These are phyloP conservation scores for Ilex aquifolium DNA, from an alignment of 257 asterid genomes.

Conservation along the genomic window DNA sequence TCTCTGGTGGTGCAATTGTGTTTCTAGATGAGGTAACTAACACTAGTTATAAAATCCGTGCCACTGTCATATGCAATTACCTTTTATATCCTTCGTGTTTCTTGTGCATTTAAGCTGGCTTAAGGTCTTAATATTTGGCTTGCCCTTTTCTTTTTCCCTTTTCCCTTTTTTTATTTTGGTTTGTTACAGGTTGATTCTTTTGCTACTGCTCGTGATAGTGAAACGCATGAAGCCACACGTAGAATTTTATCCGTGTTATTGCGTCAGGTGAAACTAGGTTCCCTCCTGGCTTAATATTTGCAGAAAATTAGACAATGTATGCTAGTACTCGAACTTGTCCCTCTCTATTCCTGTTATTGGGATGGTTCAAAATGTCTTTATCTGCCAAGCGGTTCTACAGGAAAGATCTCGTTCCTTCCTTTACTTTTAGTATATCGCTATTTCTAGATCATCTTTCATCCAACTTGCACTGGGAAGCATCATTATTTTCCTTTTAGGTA, in stretches of 20 bases:
- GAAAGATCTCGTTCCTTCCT: no score
- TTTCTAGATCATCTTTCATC: no score
- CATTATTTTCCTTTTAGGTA: no score
- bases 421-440: no score
- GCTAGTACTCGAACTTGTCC: no score
- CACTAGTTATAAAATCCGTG: background rate
- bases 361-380: no score
- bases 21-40: constrained; percentile 87
- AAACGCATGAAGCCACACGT: constrained; percentile 93
- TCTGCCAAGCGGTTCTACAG: no score
- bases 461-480: no score
- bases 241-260: constrained; percentile 78
- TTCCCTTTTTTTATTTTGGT: constrained; percentile 2
- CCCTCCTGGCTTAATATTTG: no score
- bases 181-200: constrained; percentile 79
- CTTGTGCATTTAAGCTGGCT: background rate
- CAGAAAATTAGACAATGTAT: no score
- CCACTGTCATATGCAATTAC: background rate
- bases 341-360: no score
- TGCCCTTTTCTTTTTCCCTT: constrained; percentile 1
- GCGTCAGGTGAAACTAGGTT: constrained; percentile 56
- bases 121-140: background rate
- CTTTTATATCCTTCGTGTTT: background rate
- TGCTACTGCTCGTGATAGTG: constrained; percentile 90
- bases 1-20: constrained; percentile 73